These are phyloP conservation scores for Sclerotinia nivalis DNA, from an alignment of 2,329 filamentous ascomycete species.

Conservation along the genomic window DNA sequence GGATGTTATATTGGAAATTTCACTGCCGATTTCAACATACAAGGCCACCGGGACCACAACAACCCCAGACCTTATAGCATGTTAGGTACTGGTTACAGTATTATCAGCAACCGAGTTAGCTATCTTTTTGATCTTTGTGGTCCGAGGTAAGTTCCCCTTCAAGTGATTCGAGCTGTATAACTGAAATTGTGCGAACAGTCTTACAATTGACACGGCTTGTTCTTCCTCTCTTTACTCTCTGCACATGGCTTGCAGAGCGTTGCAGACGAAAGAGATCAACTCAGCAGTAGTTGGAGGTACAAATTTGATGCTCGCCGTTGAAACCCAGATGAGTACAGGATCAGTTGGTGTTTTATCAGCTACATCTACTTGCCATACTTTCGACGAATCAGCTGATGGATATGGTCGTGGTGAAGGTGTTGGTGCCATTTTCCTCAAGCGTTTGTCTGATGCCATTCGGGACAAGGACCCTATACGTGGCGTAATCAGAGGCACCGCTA, in stretches of 20 bases:
- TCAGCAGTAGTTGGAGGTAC: slow-evolving; percentile 37
- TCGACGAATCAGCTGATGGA: slow-evolving; percentile 40
- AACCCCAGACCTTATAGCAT: slow-evolving; percentile 35
- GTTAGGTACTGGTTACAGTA: slow-evolving; percentile 16
- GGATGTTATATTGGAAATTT: slow-evolving; percentile 31
- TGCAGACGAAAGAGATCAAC: slow-evolving; percentile 45
- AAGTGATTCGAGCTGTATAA: slow-evolving; percentile 51
- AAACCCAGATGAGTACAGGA: neutral
- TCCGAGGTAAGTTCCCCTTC: slow-evolving; percentile 57
- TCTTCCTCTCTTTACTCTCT: slow-evolving; percentile 47
- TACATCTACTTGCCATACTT: slow-evolving; percentile 26
- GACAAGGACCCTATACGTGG: slow-evolving; percentile 47
- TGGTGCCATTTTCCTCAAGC: slow-evolving; percentile 47
- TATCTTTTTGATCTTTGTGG: slow-evolving; percentile 21
- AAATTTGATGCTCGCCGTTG: slow-evolving; percentile 29
- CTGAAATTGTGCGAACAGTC: slow-evolving; percentile 30
- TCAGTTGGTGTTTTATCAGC: slow-evolving; percentile 43
- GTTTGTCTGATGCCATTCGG: slow-evolving; percentile 44
- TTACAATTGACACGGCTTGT: slow-evolving; percentile 50
- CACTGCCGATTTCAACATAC: slow-evolving; percentile 13
- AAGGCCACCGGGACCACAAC: slow-evolving; percentile 25
- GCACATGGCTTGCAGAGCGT: slow-evolving; percentile 46
- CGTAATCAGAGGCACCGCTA: slow-evolving; percentile 45
- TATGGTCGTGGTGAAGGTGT: slow-evolving; percentile 50
- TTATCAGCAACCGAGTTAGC: slow-evolving; percentile 35